Conservation (phyloP, 305 asterid genomes). For the Fraxinus greggii region DNA sequence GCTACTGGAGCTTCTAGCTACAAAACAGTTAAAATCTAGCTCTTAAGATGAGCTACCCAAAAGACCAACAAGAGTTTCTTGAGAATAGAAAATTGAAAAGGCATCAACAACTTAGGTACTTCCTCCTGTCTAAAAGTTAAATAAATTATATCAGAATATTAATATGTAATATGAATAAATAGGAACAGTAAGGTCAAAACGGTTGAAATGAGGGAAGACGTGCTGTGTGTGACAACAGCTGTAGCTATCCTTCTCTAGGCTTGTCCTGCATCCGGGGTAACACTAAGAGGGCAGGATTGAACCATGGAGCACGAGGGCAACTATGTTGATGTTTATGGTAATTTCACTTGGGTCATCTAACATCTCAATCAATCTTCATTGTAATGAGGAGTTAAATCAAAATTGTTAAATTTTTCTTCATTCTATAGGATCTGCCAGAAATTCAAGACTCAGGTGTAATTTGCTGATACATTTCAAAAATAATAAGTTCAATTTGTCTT, state of each 20-base stretch:
- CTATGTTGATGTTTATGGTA: not conserved
- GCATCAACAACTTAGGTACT: not conserved
- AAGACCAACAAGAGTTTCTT: not conserved
- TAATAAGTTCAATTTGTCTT: not conserved
- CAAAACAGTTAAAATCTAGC: slow-evolving; percentile 22
- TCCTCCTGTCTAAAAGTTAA: not conserved
- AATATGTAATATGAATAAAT: not conserved
- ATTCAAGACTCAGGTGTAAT: not conserved
- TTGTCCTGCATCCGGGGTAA: not conserved
- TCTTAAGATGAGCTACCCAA: not conserved
- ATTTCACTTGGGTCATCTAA: not conserved
- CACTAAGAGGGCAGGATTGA: not conserved
- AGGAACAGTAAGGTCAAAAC: not conserved
- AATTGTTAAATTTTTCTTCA: not conserved
- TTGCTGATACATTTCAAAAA: not conserved
- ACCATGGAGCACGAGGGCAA: not conserved
- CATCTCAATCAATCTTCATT: not conserved
- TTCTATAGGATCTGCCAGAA: not conserved
- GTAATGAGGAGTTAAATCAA: not conserved
- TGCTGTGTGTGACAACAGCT: not conserved
- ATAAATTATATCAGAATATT: not conserved
- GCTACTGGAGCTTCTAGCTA: slow-evolving; percentile 95
- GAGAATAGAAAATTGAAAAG: not conserved
- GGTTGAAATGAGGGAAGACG: not conserved
- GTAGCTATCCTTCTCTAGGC: not conserved